Conservation (phyloP, 1,284 basidiomycete species). For the Puccinia coronata region DNA sequence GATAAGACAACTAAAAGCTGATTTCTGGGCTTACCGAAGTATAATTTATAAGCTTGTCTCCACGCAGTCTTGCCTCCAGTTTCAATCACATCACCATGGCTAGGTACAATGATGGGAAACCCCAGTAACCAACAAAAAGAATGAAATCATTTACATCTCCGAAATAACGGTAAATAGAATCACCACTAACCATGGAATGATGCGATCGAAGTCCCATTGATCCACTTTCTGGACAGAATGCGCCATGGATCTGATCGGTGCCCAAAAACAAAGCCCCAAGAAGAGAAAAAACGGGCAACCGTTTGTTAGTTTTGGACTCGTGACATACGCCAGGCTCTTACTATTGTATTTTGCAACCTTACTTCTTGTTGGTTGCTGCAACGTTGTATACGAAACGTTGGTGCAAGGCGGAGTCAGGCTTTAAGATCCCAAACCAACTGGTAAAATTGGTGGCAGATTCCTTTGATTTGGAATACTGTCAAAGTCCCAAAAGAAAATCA, state of each 20-base stretch:
- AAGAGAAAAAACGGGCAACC: no score
- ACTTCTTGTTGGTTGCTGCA: constrained; percentile 68
- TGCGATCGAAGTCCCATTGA: constrained; percentile 80
- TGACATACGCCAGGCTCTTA: no score
- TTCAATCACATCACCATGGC: constrained; percentile 73
- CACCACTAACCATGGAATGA: constrained; percentile 92
- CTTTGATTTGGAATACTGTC: constrained; percentile 63
- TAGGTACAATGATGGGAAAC: background rate
- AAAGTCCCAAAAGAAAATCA: background rate
- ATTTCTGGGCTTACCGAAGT: constrained; percentile 22
- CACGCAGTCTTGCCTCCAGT: constrained; percentile 71
- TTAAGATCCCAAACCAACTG: constrained; percentile 62
- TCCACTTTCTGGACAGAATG: constrained; percentile 71
- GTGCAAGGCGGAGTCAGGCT: constrained; percentile 68
- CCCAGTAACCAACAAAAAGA: background rate
- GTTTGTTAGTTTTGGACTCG: no score
- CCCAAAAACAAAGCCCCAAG: constrained; percentile 3
- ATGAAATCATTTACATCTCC: background rate
- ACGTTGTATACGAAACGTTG: constrained; percentile 63
- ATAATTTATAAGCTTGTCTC: constrained; percentile 60
- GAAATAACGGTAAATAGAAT: constrained; percentile 40
- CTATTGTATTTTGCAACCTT: no score
- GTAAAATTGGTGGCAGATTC: constrained; percentile 62
- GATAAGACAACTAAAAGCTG: background rate
- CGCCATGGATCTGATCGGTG: constrained; percentile 67